A percentile compares a stretch with the other conserved stretches of the same genome.
Conservation (phyloP, 768 basidiomycete genomes). For the Pluteus cervinus region DNA sequence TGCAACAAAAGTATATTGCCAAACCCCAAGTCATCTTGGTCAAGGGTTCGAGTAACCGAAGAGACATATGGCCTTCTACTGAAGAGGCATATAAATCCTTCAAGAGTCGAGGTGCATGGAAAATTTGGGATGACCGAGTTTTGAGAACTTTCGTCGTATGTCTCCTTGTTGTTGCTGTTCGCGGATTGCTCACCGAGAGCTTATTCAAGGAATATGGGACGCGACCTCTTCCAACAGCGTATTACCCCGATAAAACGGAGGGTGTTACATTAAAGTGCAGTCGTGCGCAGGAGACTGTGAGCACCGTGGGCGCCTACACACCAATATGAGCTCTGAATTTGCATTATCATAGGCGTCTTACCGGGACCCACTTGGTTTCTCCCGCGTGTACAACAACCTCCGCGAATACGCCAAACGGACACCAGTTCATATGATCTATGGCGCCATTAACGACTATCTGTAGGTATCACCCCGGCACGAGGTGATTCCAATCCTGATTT, state of each 20-base stretch:
- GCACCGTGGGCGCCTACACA: slow-evolving; percentile 1
- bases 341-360: slow-evolving; percentile 31
- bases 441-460: slow-evolving; percentile 38
- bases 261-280: slow-evolving; percentile 47
- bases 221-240: slow-evolving; percentile 31
- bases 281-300: slow-evolving; percentile 38
- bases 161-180: slow-evolving; percentile 3
- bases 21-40: slow-evolving; percentile 17
- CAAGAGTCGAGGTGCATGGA: slow-evolving; percentile 32
- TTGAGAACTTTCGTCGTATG: slow-evolving; percentile 36
- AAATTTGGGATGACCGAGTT: slow-evolving; percentile 45
- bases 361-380: slow-evolving; percentile 26
- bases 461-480: slow-evolving; percentile 12
- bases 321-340: neutral
- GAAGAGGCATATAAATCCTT: slow-evolving; percentile 39
- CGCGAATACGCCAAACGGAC: slow-evolving; percentile 21
- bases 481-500: neutral
- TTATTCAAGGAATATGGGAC: slow-evolving; percentile 34
- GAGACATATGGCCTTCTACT: slow-evolving; percentile 47
- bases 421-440: slow-evolving; percentile 42
- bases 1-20: slow-evolving; percentile 11
- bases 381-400: slow-evolving; percentile 28
- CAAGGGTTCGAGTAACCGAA: slow-evolving; percentile 28
- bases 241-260: slow-evolving; percentile 35
- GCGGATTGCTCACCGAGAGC: neutral